Percentiles rank a stretch among this genome's conserved stretches.
Conservation (phyloP, 2,329 filamentous ascomycete species). For the Graphilbum fragrans region DNA sequence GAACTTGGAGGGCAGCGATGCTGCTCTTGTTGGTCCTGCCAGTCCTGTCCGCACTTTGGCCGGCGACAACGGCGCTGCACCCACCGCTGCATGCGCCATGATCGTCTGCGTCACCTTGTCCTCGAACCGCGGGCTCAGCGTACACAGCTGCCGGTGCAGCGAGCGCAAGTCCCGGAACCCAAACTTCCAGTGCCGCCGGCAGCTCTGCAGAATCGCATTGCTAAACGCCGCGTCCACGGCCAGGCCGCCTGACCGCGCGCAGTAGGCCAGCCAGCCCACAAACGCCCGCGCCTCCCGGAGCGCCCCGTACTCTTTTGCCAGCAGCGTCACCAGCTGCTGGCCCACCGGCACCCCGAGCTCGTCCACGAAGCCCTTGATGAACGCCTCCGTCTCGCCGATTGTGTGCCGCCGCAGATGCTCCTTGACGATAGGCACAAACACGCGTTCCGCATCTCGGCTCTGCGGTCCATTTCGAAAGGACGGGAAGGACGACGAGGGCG, state of each 20-base stretch:
- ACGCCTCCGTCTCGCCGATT: conserved; percentile 25
- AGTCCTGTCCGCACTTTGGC: conserved; percentile 8
- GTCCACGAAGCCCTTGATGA: conserved; percentile 31
- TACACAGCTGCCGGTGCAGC: conserved; percentile 21
- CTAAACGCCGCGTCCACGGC: conserved; percentile 23
- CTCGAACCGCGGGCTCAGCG: conserved; percentile 18
- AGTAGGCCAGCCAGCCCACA: conserved; percentile 27
- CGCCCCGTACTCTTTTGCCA: conserved; percentile 29
- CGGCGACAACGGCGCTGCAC: not conserved
- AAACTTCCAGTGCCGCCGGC: conserved; percentile 24
- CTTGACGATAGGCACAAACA: conserved; percentile 26
- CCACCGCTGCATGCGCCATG: conserved; percentile 20
- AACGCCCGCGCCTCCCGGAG: conserved; percentile 25
- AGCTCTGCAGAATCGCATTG: conserved; percentile 26
- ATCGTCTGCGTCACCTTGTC: conserved; percentile 27
- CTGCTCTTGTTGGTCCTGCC: too few species aligned
- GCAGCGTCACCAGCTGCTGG: conserved; percentile 24
- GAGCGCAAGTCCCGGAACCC: conserved; percentile 20
- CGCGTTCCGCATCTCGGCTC: conserved; percentile 15
- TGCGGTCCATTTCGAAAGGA: not conserved
- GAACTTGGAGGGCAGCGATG: conserved; percentile 14
- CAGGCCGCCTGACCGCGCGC: conserved; percentile 21
- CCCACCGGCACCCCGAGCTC: conserved; percentile 22
- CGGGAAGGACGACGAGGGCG: too few species aligned
- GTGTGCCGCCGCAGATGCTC: conserved; percentile 25